Conservation (phyloP, 1,139 yeast species). For the Entelexis paramagnoliae region DNA sequence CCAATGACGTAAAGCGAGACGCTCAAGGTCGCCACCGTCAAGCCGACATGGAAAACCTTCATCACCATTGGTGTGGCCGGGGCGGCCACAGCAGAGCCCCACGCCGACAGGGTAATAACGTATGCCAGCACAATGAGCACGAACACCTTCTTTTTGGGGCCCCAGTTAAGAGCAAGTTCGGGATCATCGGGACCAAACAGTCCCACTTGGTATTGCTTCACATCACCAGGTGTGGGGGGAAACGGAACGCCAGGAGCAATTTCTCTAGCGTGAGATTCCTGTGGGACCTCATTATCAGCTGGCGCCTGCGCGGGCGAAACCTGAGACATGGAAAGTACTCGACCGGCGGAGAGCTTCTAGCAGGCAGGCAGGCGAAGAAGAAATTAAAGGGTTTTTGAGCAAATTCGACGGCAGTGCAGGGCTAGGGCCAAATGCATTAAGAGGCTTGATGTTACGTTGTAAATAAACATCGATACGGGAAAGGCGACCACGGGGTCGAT, state of each 20-base stretch:
- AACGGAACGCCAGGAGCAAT: conserved; percentile 1
- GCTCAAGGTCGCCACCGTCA: conserved; percentile 49
- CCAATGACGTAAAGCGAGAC: conserved; percentile 71
- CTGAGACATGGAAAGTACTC: too few relatives aligned
- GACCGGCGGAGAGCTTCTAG: too few relatives aligned
- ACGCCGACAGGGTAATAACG: conserved; percentile 35
- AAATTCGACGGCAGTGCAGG: too few relatives aligned
- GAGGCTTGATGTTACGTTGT: neutral
- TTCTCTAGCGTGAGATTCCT: neutral
- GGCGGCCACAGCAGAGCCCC: conserved; percentile 57
- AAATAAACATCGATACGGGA: neutral
- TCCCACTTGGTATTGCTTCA: conserved; percentile 7
- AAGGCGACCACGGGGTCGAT: too few relatives aligned
- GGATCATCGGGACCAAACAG: conserved; percentile 34
- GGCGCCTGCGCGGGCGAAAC: too few relatives aligned
- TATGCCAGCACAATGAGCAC: conserved; percentile 37
- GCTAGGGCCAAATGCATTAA: neutral
- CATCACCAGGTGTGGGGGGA: conserved; percentile 10
- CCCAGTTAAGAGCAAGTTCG: conserved; percentile 38
- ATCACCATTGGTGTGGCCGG: conserved; percentile 39
- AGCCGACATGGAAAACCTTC: conserved; percentile 41
- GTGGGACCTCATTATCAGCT: too few relatives aligned
- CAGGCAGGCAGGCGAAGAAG: too few relatives aligned
- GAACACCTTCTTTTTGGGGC: conserved; percentile 30
- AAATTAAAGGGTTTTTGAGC: too few relatives aligned